Conservation (phyloP, 257 asterid species). For the Agastache rugosa region DNA sequence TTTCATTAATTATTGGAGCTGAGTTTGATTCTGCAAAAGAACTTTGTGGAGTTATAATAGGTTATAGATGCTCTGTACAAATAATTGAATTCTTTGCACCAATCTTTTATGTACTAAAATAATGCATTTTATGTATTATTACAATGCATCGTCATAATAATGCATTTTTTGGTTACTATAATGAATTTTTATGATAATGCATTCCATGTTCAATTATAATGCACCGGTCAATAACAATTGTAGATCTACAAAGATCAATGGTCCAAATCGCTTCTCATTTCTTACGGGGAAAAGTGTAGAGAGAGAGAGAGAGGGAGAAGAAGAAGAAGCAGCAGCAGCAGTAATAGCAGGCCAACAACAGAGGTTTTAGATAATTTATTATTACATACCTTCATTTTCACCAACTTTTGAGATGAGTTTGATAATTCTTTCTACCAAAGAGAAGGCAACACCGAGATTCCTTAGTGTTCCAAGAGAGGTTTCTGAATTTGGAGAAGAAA, state of each 20-base stretch:
- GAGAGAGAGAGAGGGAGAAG: background rate
- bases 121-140: no score
- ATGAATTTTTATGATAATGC: no score
- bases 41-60: background rate
- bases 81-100: background rate
- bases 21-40: slow-evolving; percentile 51
- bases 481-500: slow-evolving; percentile 56
- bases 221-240: no score
- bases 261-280: no score
- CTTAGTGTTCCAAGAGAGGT: slow-evolving; percentile 52
- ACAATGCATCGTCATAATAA: no score
- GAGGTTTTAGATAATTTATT: slow-evolving; percentile 21
- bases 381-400: slow-evolving; percentile 64
- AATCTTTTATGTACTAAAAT: no score
- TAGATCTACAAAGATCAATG: no score
- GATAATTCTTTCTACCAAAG: slow-evolving; percentile 86
- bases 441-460: slow-evolving; percentile 74
- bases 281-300: no score
- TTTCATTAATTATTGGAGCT: slow-evolving; percentile 53
- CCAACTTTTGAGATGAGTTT: slow-evolving; percentile 69
- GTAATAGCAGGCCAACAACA: slow-evolving; percentile 23
- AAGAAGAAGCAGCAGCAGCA: background rate
- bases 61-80: slow-evolving; percentile 19
- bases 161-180: no score
- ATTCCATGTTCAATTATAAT: no score